Percentiles rank a stretch among this genome's conserved stretches.
These are phyloP conservation scores for Chaetomium tenue DNA, from an alignment of 495 filamentous ascomycete species.

Conservation along the genomic window DNA sequence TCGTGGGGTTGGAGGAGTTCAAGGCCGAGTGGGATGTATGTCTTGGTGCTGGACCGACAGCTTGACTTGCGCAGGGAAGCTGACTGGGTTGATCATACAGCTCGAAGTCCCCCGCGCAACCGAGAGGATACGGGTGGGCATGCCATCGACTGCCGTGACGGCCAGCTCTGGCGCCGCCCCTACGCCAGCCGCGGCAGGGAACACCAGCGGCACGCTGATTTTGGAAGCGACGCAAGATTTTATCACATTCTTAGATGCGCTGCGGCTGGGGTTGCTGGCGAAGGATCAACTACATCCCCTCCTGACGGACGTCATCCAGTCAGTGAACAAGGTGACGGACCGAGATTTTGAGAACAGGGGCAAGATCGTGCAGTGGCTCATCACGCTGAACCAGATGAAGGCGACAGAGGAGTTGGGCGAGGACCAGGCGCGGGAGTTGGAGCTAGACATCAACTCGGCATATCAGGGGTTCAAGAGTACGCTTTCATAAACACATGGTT, in stretches of 20 bases:
- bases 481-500: constrained; percentile 30
- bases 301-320: constrained; percentile 89
- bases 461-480: constrained; percentile 84
- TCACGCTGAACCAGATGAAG: constrained; percentile 94
- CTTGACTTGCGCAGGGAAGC: neutral
- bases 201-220: constrained; percentile 70
- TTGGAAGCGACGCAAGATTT: constrained; percentile 92
- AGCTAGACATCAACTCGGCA: constrained; percentile 84
- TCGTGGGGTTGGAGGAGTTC: constrained; percentile 89
- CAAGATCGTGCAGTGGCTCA: constrained; percentile 98
- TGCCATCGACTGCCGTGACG: constrained; percentile 63
- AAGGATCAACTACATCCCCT: constrained; percentile 96
- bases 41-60: constrained; percentile 11
- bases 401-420: constrained; percentile 87
- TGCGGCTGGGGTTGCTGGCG: constrained; percentile 81
- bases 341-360: constrained; percentile 88
- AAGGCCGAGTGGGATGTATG: constrained; percentile 87
- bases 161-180: constrained; percentile 48
- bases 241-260: constrained; percentile 94
- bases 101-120: constrained; percentile 94
- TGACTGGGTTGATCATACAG: constrained; percentile 44
- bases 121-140: constrained; percentile 84
- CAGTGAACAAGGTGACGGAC: constrained; percentile 93
- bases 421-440: constrained; percentile 80
- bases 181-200: constrained; percentile 51